Conservation (phyloP, 768 basidiomycete genomes). For the Pleurotus eryngii region DNA sequence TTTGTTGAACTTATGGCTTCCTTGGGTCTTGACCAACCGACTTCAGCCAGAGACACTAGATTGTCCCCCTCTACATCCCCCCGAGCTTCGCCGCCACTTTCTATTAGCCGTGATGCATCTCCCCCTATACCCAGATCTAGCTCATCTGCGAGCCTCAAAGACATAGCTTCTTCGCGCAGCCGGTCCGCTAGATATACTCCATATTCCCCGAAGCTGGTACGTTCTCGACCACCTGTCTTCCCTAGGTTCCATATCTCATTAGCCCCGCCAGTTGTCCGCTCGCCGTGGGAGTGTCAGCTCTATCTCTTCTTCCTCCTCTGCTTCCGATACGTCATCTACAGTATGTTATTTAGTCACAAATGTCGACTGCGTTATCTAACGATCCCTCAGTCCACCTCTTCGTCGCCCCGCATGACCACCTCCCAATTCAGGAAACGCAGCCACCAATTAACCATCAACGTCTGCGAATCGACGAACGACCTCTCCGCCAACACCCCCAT, state of each 20-base stretch:
- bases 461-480: constrained; percentile 49
- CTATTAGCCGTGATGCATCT: constrained; percentile 40
- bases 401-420: constrained; percentile 40
- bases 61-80: constrained; percentile 39
- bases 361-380: background rate
- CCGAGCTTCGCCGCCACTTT: constrained; percentile 37
- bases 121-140: constrained; percentile 32
- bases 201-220: constrained; percentile 36
- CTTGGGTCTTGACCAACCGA: constrained; percentile 62
- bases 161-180: constrained; percentile 4
- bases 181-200: constrained; percentile 42
- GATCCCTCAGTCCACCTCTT: constrained; percentile 18
- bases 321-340: constrained; percentile 35
- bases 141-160: constrained; percentile 27
- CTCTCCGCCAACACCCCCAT: constrained; percentile 70
- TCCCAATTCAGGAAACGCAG: constrained; percentile 34
- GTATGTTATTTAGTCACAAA: constrained; percentile 20
- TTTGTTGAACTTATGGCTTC: constrained; percentile 87
- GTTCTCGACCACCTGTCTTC: constrained; percentile 22
- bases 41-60: constrained; percentile 27
- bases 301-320: constrained; percentile 35
- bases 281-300: constrained; percentile 49
- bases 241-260: constrained; percentile 42
- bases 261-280: constrained; percentile 15
- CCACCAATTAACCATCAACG: constrained; percentile 33